These are phyloP conservation scores for Chalciporus piperatoides DNA, from an alignment of 1,284 basidiomycete genomes.

Conservation along the genomic window DNA sequence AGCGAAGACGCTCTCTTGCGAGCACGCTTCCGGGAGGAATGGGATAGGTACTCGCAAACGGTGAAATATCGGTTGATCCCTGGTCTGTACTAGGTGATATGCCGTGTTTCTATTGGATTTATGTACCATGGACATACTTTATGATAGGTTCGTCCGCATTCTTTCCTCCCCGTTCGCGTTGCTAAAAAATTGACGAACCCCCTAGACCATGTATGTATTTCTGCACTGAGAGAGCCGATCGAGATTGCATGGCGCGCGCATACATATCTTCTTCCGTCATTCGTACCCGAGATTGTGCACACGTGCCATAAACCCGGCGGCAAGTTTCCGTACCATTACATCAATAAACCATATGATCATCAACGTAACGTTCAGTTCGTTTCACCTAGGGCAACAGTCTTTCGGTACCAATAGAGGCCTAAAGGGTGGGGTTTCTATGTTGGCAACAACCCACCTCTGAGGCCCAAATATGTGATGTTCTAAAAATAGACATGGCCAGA, in stretches of 20 bases:
- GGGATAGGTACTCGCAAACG: conserved; percentile 19
- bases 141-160: background rate
- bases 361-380: no score
- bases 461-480: no score
- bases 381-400: no score
- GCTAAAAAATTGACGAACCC: background rate
- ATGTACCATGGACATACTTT: background rate
- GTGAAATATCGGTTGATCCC: conserved; percentile 29
- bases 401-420: no score
- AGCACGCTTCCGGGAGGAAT: conserved; percentile 17
- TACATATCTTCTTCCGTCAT: no score
- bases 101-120: background rate
- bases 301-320: no score
- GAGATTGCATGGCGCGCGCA: background rate
- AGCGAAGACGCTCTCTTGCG: conserved; percentile 23
- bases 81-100: conserved; percentile 20
- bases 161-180: background rate
- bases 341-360: no score
- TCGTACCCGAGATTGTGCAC: no score
- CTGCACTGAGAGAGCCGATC: background rate
- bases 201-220: background rate
- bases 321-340: no score
- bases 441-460: no score
- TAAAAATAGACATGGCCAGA: no score
- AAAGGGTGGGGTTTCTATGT: no score